Conservation (phyloP, 495 filamentous ascomycete genomes). For the Ramalina intermedia region DNA sequence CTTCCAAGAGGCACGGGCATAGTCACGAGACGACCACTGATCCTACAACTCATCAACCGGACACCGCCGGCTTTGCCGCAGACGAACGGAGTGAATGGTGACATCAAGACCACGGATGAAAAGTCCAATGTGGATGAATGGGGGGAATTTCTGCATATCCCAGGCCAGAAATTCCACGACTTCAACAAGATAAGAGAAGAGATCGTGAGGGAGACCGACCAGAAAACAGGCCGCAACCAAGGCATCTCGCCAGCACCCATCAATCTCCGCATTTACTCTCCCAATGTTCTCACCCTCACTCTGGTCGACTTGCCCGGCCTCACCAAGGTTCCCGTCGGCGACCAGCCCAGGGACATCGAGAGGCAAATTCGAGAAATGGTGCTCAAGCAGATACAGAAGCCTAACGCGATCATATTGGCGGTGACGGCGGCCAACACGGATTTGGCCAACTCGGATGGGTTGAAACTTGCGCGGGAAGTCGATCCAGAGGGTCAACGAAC, state of each 20-base stretch:
- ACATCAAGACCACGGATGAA: slow-evolving; percentile 58
- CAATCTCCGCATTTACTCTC: slow-evolving; percentile 94
- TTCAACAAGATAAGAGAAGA: slow-evolving; percentile 99
- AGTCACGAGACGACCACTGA: slow-evolving; percentile 87
- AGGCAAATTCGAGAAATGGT: slow-evolving; percentile 97
- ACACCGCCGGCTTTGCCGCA: slow-evolving; percentile 36
- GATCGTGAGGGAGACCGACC: slow-evolving; percentile 91
- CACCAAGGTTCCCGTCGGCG: slow-evolving; percentile 95
- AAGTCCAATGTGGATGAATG: slow-evolving; percentile 90
- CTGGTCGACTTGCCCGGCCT: slow-evolving; percentile 94
- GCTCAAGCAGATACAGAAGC: slow-evolving; percentile 93
- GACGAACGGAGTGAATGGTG: slow-evolving; percentile 64
- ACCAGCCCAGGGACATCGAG: slow-evolving; percentile 98
- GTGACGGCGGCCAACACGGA: slow-evolving; percentile 95
- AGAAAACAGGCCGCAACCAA: slow-evolving; percentile 90
- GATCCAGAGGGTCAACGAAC: slow-evolving; percentile 97
- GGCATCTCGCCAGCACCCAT: slow-evolving; percentile 93
- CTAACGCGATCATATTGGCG: slow-evolving; percentile 94
- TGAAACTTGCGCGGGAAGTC: slow-evolving; percentile 93
- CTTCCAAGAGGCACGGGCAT: slow-evolving; percentile 96
- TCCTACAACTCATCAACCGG: slow-evolving; percentile 96
- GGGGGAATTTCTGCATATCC: slow-evolving; percentile 97
- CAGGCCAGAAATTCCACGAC: slow-evolving; percentile 95
- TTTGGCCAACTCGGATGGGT: slow-evolving; percentile 93
- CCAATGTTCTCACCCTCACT: slow-evolving; percentile 94